phyloP scores from a whole-genome alignment of 768 basidiomycete genomes.

The Tremella yokohamensis region DNA sequence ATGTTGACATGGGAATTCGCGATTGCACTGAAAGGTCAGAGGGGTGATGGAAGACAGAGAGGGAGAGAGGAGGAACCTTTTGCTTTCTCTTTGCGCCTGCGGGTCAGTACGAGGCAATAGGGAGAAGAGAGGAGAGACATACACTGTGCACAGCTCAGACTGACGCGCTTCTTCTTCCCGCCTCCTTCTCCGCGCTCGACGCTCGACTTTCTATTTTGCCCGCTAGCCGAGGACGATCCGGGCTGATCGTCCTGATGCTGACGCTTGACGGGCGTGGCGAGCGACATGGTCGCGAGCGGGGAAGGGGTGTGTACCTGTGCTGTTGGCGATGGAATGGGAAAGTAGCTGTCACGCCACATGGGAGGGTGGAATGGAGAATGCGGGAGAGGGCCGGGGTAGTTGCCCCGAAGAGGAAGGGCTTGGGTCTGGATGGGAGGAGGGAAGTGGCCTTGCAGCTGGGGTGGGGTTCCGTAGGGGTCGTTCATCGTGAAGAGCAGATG shows the following conservation, averaged over 20 bases:
- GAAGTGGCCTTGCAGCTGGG: no score
- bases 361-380: not conserved
- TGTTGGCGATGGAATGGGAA: not conserved
- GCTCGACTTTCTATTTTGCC: constrained; percentile 1
- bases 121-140: constrained; percentile 3
- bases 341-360: not conserved
- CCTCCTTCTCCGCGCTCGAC: not conserved
- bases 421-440: no score
- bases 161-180: constrained; percentile 44
- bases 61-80: constrained; percentile 26
- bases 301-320: constrained; percentile 4
- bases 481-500: no score
- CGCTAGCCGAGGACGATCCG: not conserved
- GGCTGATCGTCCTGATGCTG: not conserved
- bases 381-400: no score
- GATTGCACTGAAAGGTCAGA: constrained; percentile 41
- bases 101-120: not conserved
- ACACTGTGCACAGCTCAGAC: constrained; percentile 47
- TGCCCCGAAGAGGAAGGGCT: no score
- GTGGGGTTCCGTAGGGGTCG: no score
- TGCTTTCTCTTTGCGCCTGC: constrained; percentile 46
- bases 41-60: not conserved
- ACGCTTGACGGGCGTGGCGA: not conserved
- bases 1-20: constrained; percentile 50
- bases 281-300: not conserved